Evolutionary conservation across 306 rosid genomes (phyloP).

Genomic region (Medicago ruthenica): DNA sequence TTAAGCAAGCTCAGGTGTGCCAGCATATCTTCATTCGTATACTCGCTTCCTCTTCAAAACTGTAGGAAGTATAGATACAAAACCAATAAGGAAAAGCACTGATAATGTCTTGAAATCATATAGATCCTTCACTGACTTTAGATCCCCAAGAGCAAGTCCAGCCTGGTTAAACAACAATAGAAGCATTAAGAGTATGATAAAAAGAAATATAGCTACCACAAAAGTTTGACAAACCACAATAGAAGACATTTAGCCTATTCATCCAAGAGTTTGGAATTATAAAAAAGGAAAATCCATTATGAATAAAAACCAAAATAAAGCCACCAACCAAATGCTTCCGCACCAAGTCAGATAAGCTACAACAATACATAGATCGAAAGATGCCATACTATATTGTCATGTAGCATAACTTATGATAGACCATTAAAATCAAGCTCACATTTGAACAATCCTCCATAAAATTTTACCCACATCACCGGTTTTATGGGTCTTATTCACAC

Average conservation of each 20-base stretch:
- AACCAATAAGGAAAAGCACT: conserved; percentile 92
- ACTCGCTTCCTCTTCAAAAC: conserved; percentile 88
- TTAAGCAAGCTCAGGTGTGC: conserved; percentile 1
- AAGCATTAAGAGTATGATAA: conserved; percentile 19
- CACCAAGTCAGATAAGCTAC: background rate
- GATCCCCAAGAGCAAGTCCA: conserved; percentile 99
- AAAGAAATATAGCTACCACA: conserved; percentile 21
- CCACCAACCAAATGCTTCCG: background rate
- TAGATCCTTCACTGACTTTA: conserved; percentile 90
- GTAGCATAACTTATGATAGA: background rate
- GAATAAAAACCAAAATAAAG: conserved; percentile 5
- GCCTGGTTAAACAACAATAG: conserved; percentile 65
- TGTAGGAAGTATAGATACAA: conserved; percentile 71
- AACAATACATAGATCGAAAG: background rate
- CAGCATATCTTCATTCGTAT: conserved; percentile 63
- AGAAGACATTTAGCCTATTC: conserved; percentile 23
- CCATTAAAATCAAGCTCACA: background rate
- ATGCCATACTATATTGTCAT: background rate
- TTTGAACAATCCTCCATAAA: background rate
- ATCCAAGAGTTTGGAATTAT: background rate
- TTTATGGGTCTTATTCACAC: background rate
- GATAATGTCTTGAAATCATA: conserved; percentile 85
- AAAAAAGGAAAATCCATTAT: background rate
- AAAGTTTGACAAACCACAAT: background rate
- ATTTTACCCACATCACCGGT: background rate